Conservation (phyloP, 257 asterid species). For the Solanum sitiens region DNA sequence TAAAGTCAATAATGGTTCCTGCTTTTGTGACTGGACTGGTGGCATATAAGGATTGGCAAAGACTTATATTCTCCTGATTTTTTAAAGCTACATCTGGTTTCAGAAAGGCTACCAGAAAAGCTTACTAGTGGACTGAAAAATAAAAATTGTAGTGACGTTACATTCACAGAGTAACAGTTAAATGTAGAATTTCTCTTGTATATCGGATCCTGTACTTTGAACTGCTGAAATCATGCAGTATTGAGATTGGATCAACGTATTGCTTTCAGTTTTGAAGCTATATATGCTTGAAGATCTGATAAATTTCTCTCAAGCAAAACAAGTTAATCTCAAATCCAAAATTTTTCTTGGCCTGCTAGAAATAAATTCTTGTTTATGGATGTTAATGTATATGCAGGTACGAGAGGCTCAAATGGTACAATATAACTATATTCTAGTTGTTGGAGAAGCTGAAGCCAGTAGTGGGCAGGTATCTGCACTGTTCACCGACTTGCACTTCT, state of each 20-base stretch:
- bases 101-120: not conserved
- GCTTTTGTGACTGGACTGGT: not conserved
- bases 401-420: slow-evolving; percentile 95
- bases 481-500: not conserved
- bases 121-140: not conserved
- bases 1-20: not conserved
- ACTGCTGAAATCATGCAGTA: not conserved
- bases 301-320: not conserved
- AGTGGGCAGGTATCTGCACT: slow-evolving; percentile 18
- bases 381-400: slow-evolving; percentile 33
- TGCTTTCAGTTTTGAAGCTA: not conserved
- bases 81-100: not conserved
- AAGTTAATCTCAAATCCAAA: not conserved
- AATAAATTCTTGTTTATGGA: not conserved
- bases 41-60: not conserved
- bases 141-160: not conserved
- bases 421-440: slow-evolving; percentile 90
- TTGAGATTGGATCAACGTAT: not conserved
- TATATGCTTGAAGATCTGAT: not conserved
- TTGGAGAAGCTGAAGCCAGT: slow-evolving; percentile 87
- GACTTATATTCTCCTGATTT: not conserved
- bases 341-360: not conserved
- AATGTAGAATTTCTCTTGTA: not conserved
- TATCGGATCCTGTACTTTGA: not conserved
- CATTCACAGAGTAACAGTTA: not conserved